phyloP scores from a whole-genome alignment of 306 rosid genomes.

The Purshia tridentata region DNA sequence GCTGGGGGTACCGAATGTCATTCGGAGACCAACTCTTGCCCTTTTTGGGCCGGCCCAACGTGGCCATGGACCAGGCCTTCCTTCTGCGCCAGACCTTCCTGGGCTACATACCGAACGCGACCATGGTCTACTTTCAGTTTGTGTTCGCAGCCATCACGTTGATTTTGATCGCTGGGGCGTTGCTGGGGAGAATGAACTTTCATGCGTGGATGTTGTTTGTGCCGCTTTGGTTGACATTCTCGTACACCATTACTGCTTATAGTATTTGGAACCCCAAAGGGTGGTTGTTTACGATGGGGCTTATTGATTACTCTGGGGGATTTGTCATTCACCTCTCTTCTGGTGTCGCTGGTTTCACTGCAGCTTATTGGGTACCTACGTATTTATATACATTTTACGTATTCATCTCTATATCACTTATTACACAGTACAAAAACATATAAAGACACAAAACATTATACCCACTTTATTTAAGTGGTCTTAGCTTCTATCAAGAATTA shows the following conservation, averaged over 20 bases:
- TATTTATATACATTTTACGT: too few species aligned
- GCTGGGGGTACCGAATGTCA: conserved; percentile 45
- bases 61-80: conserved; percentile 14
- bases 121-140: conserved; percentile 45
- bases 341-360: conserved; percentile 46
- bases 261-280: conserved; percentile 40
- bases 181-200: conserved; percentile 50
- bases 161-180: conserved; percentile 47
- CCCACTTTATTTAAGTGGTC: too few species aligned
- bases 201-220: conserved; percentile 51
- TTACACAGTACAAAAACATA: too few species aligned
- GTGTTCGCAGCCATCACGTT: conserved; percentile 47
- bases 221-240: conserved; percentile 47
- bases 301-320: conserved; percentile 47
- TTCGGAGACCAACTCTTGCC: conserved; percentile 23
- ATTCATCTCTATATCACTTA: too few species aligned
- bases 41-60: conserved; percentile 33
- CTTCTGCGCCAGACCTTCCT: conserved; percentile 1
- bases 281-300: conserved; percentile 34
- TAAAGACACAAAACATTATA: too few species aligned
- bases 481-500: too few species aligned
- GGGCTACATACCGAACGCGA: conserved; percentile 34
- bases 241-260: conserved; percentile 42
- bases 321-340: conserved; percentile 43
- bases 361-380: conserved; percentile 37